These are phyloP conservation scores for Debaryomyces udenii DNA, from an alignment of 1,139 yeast species.

Conservation along the genomic window DNA sequence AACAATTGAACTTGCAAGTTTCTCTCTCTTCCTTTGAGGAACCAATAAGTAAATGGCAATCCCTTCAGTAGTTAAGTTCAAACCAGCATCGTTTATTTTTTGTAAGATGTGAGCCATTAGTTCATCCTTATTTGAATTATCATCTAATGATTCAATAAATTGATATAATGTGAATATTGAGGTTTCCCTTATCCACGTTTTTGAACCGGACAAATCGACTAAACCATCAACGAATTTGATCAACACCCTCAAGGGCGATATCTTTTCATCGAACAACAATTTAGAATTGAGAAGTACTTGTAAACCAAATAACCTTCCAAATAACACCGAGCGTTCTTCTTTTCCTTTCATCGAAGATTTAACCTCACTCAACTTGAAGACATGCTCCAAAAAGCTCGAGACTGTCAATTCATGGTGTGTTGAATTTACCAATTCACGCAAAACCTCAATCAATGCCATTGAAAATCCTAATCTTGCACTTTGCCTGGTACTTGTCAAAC, in stretches of 20 bases:
- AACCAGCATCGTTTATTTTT: conserved; percentile 52
- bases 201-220: conserved; percentile 61
- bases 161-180: conserved; percentile 71
- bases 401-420: conserved; percentile 33
- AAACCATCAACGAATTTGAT: conserved; percentile 46
- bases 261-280: conserved; percentile 38
- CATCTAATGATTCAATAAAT: conserved; percentile 30
- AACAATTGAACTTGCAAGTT: conserved; percentile 27
- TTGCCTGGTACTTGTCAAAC: conserved; percentile 79
- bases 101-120: conserved; percentile 39
- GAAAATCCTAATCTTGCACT: conserved; percentile 88
- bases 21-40: conserved; percentile 34
- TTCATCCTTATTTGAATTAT: conserved; percentile 18
- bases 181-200: conserved; percentile 89
- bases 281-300: conserved; percentile 70
- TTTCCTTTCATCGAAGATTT: conserved; percentile 69
- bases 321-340: conserved; percentile 76
- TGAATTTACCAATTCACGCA: conserved; percentile 47
- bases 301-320: conserved; percentile 85
- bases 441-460: conserved; percentile 80
- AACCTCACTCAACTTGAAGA: conserved; percentile 44
- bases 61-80: conserved; percentile 78
- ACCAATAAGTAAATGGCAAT: conserved; percentile 67
- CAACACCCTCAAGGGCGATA: conserved; percentile 32
- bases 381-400: conserved; percentile 43